phyloP scores from a whole-genome alignment of 2,329 filamentous ascomycete genomes.

The Cyphellophora europaea region DNA sequence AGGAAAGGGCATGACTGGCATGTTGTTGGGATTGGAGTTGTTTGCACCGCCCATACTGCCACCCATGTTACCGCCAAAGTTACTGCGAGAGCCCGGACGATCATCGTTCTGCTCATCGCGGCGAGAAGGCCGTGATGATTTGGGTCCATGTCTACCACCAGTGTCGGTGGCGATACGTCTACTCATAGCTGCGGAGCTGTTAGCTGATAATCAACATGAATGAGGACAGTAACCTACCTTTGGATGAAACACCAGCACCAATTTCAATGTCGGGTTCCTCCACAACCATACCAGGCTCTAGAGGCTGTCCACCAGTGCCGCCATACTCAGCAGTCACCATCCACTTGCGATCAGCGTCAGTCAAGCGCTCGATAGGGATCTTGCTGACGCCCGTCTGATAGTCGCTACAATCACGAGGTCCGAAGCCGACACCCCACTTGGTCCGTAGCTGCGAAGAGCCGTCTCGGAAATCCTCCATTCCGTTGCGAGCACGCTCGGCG shows the following conservation, averaged over 20 bases:
- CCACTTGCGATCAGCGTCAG: constrained; percentile 96
- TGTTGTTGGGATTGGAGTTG: constrained; percentile 38
- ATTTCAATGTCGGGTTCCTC: constrained; percentile 99
- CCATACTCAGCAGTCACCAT: constrained; percentile 89
- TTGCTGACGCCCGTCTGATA: constrained; percentile 86
- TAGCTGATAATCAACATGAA: constrained; percentile 8
- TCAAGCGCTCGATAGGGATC: constrained; percentile 86
- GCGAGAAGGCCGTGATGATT: constrained; percentile 34
- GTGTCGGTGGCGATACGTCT: constrained; percentile 42
- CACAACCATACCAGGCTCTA: constrained; percentile 76
- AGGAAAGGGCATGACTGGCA: constrained; percentile 29
- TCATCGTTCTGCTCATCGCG: no score
- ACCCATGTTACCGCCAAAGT: no score
- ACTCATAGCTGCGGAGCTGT: constrained; percentile 34
- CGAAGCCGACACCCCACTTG: constrained; percentile 95
- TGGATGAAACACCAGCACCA: constrained; percentile 90
- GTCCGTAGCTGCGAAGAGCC: constrained; percentile 71
- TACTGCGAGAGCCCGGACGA: no score
- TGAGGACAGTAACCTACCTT: constrained; percentile 44
- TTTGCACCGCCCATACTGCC: neutral
- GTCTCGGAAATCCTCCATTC: constrained; percentile 71
- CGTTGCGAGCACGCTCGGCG: constrained; percentile 72
- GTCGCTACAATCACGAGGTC: constrained; percentile 92
- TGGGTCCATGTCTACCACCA: constrained; percentile 39
- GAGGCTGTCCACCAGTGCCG: constrained; percentile 73